Conservation (phyloP, 2,329 filamentous ascomycete species). For the Mycogone perniciosa region DNA sequence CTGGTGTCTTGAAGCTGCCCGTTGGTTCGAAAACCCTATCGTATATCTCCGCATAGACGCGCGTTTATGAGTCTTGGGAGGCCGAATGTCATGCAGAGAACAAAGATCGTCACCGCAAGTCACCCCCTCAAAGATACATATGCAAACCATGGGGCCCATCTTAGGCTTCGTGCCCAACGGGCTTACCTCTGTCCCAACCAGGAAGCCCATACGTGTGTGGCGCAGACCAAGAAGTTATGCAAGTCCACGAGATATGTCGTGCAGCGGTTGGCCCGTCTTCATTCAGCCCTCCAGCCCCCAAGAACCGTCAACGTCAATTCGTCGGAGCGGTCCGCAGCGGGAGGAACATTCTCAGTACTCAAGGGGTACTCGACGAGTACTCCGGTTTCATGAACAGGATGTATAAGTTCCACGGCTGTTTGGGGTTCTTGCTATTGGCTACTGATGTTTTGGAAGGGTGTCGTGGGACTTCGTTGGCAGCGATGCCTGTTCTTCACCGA, state of each 20-base stretch:
- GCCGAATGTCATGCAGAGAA: neutral
- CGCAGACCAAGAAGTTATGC: neutral
- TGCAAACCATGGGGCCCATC: neutral
- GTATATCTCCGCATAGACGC: neutral
- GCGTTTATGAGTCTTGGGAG: neutral
- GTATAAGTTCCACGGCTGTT: neutral
- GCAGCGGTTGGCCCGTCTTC: neutral
- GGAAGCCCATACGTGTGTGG: neutral
- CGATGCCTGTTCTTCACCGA: conserved; percentile 1
- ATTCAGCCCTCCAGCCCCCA: neutral
- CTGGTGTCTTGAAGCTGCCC: too few species aligned
- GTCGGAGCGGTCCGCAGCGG: neutral
- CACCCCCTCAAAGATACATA: neutral
- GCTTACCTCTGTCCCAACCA: neutral
- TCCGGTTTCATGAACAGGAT: neutral
- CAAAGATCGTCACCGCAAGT: neutral
- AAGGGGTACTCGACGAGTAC: neutral
- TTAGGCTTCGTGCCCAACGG: neutral
- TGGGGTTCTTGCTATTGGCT: neutral
- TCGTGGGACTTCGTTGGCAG: neutral
- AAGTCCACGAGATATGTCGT: neutral
- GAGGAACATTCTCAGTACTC: neutral
- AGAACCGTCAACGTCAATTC: neutral
- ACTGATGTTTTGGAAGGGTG: neutral
- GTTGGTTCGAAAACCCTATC: neutral